Evolutionary conservation across 176 grass and related monocot genomes (phyloP), one percentile per base, ranked within the genome.

Genomic region (Thinopyrum elongatum): DNA sequence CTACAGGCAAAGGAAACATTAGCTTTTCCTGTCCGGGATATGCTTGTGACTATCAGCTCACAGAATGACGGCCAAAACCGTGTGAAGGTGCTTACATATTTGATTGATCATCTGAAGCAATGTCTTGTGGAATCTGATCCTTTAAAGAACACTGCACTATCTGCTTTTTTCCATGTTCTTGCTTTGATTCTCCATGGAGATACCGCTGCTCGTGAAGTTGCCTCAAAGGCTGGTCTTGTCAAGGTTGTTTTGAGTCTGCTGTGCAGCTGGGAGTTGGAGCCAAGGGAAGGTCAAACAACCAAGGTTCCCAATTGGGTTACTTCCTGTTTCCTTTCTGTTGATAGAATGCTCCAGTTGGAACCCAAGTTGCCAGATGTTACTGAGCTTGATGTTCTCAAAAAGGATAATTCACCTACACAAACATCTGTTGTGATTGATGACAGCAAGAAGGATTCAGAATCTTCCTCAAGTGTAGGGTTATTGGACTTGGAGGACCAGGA

Each of bases 161-260:
- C 94, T 83, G 85, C 94, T 19, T 66, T 94, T 74, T 96, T 96
- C 65, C 97, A 99, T 89, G 94, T 99, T 73, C 86, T 99, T 80
- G 92, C 97, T 87, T 87, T 99, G 80, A 92, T 99, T 90, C 90
- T 99, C 12, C 92, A 99, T 91, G 97, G 91, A 74, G 97, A 99
- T 77, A 75, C 80, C 34, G 94, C 86, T 62, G 92, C 94, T 30
- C 90, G 97, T 58, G 92, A 96, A 81, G 86, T 94, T 86, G 90
- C 90, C 41, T 91, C 84, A 51, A 80, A 91, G 67, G 90, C 90
- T 77, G 94, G 94, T 86, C 82, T 99, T 78, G 75, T 94, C 65
- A 99, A 93, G 82, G 86, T 91, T 82, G 88, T 94, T 91, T 86
- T 99, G 71, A 92, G 90, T 80, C 76, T 99, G 81, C 88, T 99